phyloP scores from a whole-genome alignment of 2,329 filamentous ascomycete genomes.

The Chaetomium olivaceum region DNA sequence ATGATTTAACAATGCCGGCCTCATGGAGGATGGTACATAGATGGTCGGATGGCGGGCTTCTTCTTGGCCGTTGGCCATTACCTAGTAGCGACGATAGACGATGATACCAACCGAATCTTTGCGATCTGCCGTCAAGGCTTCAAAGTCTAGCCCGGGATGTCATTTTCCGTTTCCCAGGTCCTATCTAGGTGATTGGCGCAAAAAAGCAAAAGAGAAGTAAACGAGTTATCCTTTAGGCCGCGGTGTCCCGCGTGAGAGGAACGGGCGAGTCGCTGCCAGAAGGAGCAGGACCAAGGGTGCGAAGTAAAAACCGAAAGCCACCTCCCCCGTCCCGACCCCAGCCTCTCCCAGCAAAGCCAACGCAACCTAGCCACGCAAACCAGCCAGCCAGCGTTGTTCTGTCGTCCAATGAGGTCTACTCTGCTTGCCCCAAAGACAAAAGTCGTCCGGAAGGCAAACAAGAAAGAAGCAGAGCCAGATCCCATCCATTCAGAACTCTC shows the following conservation, averaged over 20 bases:
- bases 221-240: background rate
- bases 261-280: background rate
- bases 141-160: background rate
- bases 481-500: background rate
- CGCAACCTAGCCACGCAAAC: background rate
- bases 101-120: conserved; percentile 11
- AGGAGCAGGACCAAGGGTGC: background rate
- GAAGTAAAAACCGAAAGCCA: background rate
- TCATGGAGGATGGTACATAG: background rate
- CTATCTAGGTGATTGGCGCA: background rate
- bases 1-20: background rate
- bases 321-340: background rate
- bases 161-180: background rate
- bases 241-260: background rate
- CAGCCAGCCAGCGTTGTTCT: background rate
- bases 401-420: background rate
- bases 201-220: background rate
- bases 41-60: background rate
- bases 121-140: background rate
- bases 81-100: background rate
- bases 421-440: background rate
- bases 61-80: background rate
- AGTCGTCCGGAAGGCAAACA: background rate
- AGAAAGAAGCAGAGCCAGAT: background rate
- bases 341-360: background rate